These are phyloP conservation scores for Sporisorium graminicola DNA, from an alignment of 1,284 basidiomycete species.

Conservation along the genomic window DNA sequence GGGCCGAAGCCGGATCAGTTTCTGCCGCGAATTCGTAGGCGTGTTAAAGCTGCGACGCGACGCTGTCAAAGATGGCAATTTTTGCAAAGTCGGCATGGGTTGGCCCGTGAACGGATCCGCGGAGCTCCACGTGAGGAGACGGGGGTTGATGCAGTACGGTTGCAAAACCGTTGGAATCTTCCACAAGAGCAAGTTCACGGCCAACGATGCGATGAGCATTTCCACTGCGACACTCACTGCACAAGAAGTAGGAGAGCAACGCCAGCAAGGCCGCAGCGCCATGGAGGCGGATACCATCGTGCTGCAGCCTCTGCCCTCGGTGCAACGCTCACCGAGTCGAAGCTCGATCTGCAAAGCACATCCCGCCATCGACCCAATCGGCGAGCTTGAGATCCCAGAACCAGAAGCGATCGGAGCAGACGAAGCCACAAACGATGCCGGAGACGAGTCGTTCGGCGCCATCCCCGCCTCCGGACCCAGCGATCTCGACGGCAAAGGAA, in stretches of 20 bases:
- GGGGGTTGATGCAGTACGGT: not conserved
- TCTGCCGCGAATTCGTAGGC: not conserved
- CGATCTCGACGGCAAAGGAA: slow-evolving; percentile 40
- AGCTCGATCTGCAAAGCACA: slow-evolving; percentile 1
- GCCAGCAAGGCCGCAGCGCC: not conserved
- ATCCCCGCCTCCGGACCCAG: slow-evolving; percentile 19
- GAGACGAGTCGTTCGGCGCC: slow-evolving; percentile 19
- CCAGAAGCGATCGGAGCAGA: slow-evolving; percentile 3
- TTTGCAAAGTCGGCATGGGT: not conserved
- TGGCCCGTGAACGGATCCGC: no score
- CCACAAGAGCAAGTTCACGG: no score
- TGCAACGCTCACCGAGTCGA: slow-evolving; percentile 15
- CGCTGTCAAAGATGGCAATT: not conserved
- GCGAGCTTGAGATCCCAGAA: not conserved
- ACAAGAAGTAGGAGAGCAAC: not conserved
- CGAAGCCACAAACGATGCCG: not conserved
- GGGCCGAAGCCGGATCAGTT: not conserved
- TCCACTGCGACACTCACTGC: slow-evolving; percentile 3
- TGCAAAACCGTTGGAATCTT: no score
- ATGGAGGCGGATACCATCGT: slow-evolving; percentile 10
- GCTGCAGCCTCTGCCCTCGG: slow-evolving; percentile 8
- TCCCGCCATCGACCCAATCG: not conserved
- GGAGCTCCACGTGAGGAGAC: no score
- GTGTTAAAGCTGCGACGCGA: not conserved
- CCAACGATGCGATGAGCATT: slow-evolving; percentile 12